phyloP scores from a whole-genome alignment of 2,329 filamentous ascomycete genomes.

The Hymenoscyphus occultus region DNA sequence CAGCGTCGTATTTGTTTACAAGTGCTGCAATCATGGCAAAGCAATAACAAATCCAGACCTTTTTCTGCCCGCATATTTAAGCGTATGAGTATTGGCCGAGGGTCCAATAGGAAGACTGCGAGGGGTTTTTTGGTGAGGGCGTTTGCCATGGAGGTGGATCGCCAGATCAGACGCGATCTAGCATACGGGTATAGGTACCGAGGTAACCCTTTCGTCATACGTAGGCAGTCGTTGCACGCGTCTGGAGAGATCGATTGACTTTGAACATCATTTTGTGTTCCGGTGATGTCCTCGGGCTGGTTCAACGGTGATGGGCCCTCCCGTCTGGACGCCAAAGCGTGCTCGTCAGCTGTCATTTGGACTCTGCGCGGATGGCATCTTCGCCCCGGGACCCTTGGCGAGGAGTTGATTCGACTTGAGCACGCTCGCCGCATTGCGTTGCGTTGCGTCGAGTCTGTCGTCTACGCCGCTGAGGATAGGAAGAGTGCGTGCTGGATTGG shows the following conservation, averaged over 20 bases:
- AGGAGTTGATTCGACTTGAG: not conserved
- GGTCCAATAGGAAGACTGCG: not conserved
- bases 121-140: not conserved
- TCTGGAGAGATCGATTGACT: not conserved
- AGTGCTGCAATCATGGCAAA: not conserved
- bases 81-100: not conserved
- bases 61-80: not conserved
- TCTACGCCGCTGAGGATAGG: not conserved
- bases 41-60: not conserved
- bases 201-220: not conserved
- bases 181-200: not conserved
- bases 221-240: not conserved
- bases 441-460: not conserved
- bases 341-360: too few species aligned
- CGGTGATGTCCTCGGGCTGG: not conserved
- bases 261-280: not conserved
- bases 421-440: not conserved
- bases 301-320: too few species aligned
- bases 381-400: not conserved
- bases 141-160: constrained; percentile 4
- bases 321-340: too few species aligned
- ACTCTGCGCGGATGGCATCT: not conserved
- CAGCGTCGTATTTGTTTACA: not conserved
- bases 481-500: not conserved
- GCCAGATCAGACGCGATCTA: not conserved